Base-by-base conservation (phyloP, 2,329 filamentous ascomycete species). In the Talaromyces sp. region DNA sequence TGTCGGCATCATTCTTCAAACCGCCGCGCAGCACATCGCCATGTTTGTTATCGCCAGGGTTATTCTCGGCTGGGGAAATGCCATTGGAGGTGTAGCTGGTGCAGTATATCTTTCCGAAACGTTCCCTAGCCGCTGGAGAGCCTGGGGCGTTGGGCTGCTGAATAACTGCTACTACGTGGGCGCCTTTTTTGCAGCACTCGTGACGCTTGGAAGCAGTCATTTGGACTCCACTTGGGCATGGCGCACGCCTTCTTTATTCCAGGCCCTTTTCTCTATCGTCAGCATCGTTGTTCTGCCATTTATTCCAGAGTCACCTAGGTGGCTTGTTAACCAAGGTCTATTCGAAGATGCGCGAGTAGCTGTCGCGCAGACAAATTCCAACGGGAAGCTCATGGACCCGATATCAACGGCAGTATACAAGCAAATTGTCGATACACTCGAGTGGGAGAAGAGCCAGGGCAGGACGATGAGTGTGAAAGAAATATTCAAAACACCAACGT, bases 51-150 rank as follows among this genome's bases (percentile, higher is more conserved):
- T 54, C 11, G 52, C 52, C 17, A 54, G 52, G 31, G 24, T 54
- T 12, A 27, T 54, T 12, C 52, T 54, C 19, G 52, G 52, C 52
- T 54, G 52, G 52, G 52, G 52, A 3, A 70, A 65, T 8, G 75
- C 71, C 2, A 67, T 79, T 7, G 74, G 77, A 1, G 74, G 73
- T 10, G 74, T 80, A 19, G 77, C 79, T 2, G 79, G 74, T 1
- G 74, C 75, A 0, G 77, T 81, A 0, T 81, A 80, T 52, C 71
- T 84, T 1, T 76, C 77, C 2, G 82, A 85, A 68, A 78, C 77
- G 0, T 79, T 80, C 55, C 73, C 80, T 0, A 75, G 67, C 60
- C 66, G 71, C n/a, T 80, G 75, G 71, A 72, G 79, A 21, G 76
- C 74, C 10, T 79, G 76, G 75, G 76, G 75, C 2, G 70, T 77